Evolutionary conservation across 108 stramenopile genomes (phyloP).

Genomic region (Conticribra weissflogii): DNA sequence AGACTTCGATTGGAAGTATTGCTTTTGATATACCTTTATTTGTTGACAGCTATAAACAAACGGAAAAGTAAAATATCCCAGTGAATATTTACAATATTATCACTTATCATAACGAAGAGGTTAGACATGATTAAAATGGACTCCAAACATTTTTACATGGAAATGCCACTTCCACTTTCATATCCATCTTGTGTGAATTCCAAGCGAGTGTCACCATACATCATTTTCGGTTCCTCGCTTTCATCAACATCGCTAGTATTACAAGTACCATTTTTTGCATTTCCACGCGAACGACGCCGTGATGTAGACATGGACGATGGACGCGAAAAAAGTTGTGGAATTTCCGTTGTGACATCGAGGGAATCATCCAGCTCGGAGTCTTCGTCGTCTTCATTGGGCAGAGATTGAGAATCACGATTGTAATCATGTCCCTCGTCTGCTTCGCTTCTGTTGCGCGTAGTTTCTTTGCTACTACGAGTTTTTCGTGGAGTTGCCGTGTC

Average conservation of each 20-base stretch:
- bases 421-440: constrained; percentile 3
- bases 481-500: neutral
- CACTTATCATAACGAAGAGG: too few relatives aligned
- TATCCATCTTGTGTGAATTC: constrained; percentile 42
- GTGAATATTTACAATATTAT: neutral
- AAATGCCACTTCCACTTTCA: constrained; percentile 16
- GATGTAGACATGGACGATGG: constrained; percentile 33
- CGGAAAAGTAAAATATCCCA: neutral
- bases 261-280: neutral
- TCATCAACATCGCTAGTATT: constrained; percentile 22
- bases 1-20: neutral
- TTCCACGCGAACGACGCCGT: constrained; percentile 9
- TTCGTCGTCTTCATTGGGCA: constrained; percentile 21
- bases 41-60: neutral
- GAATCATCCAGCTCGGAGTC: constrained; percentile 33
- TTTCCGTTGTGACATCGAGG: constrained; percentile 46
- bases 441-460: neutral
- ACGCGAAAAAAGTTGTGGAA: constrained; percentile 36
- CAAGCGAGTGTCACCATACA: constrained; percentile 47
- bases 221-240: constrained; percentile 44
- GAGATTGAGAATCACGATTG: constrained; percentile 10
- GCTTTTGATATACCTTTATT: neutral
- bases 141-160: neutral
- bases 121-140: neutral
- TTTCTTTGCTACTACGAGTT: neutral